A percentile compares a stretch with the other conserved stretches of the same genome.
phyloP scores from a whole-genome alignment of 345 rosid species.

The Linum tenue region DNA sequence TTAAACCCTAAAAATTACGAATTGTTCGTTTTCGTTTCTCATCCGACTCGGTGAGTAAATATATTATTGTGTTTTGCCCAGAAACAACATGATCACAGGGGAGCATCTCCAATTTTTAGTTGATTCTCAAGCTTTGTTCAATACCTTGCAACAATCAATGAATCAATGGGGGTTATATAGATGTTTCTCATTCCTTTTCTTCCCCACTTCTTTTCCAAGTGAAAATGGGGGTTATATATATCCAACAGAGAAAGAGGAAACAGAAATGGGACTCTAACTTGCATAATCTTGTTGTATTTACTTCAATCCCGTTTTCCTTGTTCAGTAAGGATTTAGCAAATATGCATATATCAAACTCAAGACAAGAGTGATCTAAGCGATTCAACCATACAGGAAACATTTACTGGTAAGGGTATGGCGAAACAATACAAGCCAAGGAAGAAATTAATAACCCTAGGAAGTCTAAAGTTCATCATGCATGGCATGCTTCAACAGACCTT shows the following conservation, averaged over 20 bases:
- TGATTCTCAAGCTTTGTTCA: neutral
- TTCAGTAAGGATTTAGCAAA: neutral
- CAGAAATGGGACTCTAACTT: neutral
- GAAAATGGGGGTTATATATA: no score
- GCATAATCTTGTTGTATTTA: neutral
- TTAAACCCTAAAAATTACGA: neutral
- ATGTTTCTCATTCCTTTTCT: neutral
- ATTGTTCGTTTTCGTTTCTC: neutral
- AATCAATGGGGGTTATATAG: neutral
- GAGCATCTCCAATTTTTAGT: neutral
- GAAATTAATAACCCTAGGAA: neutral
- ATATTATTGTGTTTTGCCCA: neutral
- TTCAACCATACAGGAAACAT: no score
- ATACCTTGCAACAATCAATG: neutral
- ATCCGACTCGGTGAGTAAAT: neutral
- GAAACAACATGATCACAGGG: neutral
- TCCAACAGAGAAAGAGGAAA: neutral
- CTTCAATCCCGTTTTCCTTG: neutral
- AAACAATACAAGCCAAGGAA: no score
- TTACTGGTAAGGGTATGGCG: no score
- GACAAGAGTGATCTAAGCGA: no score
- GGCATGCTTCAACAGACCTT: constrained; percentile 34
- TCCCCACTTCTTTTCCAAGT: no score
- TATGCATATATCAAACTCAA: neutral
- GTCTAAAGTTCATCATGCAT: constrained; percentile 69